These are phyloP conservation scores for Pisolithus albus DNA, from an alignment of 768 basidiomycete species.

Conservation along the genomic window DNA sequence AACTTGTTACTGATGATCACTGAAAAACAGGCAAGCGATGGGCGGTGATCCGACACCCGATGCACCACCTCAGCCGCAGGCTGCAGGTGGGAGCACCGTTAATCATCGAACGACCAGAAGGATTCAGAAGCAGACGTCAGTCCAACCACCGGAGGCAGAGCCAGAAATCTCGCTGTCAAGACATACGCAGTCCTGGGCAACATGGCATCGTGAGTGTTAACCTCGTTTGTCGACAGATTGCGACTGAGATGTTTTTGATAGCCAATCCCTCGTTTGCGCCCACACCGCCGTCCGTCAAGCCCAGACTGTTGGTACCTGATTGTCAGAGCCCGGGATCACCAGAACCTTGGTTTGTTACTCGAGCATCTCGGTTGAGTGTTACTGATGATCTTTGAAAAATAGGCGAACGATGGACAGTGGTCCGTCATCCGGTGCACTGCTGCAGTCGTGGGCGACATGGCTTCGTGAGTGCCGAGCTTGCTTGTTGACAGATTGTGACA, in stretches of 20 bases:
- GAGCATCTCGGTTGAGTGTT: too few relatives aligned
- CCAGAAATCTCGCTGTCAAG: conserved; percentile 33
- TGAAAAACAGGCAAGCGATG: conserved; percentile 38
- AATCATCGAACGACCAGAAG: conserved; percentile 30
- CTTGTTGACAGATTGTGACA: neutral
- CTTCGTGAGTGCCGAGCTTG: conserved; percentile 44
- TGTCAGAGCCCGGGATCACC: conserved; percentile 61
- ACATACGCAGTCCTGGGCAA: conserved; percentile 47
- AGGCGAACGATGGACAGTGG: too few relatives aligned
- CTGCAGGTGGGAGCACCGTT: conserved; percentile 59
- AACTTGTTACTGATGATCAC: conserved; percentile 1
- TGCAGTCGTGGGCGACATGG: conserved; percentile 56
- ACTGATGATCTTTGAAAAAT: too few relatives aligned
- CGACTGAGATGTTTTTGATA: conserved; percentile 21
- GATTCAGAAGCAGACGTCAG: conserved; percentile 35
- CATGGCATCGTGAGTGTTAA: conserved; percentile 56
- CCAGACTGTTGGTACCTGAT: conserved; percentile 55
- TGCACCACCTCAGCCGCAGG: conserved; percentile 35
- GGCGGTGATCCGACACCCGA: conserved; percentile 30
- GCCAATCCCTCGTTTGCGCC: conserved; percentile 53
- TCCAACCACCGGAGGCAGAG: conserved; percentile 29
- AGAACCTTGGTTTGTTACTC: conserved; percentile 47
- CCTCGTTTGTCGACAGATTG: neutral
- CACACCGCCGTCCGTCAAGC: conserved; percentile 52
- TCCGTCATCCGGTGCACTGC: too few relatives aligned